A percentile compares a stretch with the other conserved stretches of the same genome.
Conservation (phyloP, 2,329 filamentous ascomycete genomes). For the Aureobasidium sp. region DNA sequence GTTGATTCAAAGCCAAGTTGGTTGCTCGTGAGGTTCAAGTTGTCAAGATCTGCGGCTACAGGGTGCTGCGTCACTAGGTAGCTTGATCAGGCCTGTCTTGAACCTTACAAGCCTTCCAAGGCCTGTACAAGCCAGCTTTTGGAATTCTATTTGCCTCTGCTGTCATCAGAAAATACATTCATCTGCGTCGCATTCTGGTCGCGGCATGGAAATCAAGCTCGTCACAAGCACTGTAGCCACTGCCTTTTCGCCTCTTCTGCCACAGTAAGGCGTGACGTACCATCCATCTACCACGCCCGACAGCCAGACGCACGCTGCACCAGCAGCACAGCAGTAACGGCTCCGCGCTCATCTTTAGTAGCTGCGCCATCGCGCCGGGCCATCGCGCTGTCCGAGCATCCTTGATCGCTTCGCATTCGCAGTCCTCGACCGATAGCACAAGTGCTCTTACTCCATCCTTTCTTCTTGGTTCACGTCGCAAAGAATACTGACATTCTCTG, state of each 20-base stretch:
- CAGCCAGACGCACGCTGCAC: neutral
- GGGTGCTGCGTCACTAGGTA: neutral
- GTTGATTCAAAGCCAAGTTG: neutral
- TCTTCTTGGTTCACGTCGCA: neutral
- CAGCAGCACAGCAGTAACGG: slow-evolving; percentile 5
- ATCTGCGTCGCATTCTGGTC: neutral
- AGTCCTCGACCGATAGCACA: neutral
- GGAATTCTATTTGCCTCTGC: slow-evolving; percentile 8
- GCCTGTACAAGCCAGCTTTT: neutral
- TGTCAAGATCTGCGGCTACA: slow-evolving; percentile 3
- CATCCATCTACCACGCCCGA: too few relatives aligned
- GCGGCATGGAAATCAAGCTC: neutral
- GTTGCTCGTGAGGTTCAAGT: neutral
- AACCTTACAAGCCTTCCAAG: slow-evolving; percentile 11
- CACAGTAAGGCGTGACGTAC: slow-evolving; percentile 12
- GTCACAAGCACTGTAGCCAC: neutral
- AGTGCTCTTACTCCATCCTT: neutral
- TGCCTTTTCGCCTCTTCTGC: neutral
- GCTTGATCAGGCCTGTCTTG: slow-evolving; percentile 3
- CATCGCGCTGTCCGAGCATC: slow-evolving; percentile 14
- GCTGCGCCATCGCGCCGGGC: slow-evolving; percentile 14
- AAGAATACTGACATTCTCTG: neutral
- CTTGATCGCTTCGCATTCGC: slow-evolving; percentile 3
- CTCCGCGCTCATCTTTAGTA: slow-evolving; percentile 7
- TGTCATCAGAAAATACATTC: neutral